Base-by-base conservation (phyloP, 345 rosid genomes). In the Salix koriyanagi region DNA sequence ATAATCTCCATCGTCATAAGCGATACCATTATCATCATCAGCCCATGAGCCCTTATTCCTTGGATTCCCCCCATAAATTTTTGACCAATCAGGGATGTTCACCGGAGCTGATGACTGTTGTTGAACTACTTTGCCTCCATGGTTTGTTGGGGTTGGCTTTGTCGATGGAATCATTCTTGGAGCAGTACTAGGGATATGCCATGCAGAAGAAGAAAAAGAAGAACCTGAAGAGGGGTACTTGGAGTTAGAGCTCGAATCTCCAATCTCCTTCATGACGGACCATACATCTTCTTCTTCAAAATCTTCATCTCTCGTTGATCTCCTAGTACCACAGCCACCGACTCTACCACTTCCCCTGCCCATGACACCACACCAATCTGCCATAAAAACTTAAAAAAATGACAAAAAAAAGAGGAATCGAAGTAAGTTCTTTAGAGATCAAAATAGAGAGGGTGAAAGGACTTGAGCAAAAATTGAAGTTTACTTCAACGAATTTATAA, bases 31-130 rank as follows among this genome's bases (percentile, higher is more conserved):
- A 23, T 18, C 36, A 39, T 54, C 32, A 54, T 67, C 79, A 67
- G 69, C 83, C 74, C 78, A 73, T 41, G 81, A 78, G 5, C 66
- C 79, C 34, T 37, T 34, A 4, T 10, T 23, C 60, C 62, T 70
- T 72, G 79, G 70, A 76, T 70, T 78, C 41, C 78, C 79, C 41
- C 97, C 93, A 72, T 96, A 93, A 76, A 92, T 86, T 86, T 92
- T 91, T 28, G 99, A 89, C 98, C 98, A 96, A 60, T 93, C 99
- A 61, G 98, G 99, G 46, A 93, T 89, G 77, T 88, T 87, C 71
- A 96, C 78, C 34, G 98, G 98, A 71, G 92, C 92, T 21, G 99
- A 92, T 61, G 95, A 89, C 73, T 83, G 93, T 58, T 78, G 88
- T 67, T 48, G 82, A 52, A 48, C 76, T 61, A 7, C 41, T 25